Base-by-base conservation (phyloP, 257 asterid genomes). In the Fraxinus americana region DNA sequence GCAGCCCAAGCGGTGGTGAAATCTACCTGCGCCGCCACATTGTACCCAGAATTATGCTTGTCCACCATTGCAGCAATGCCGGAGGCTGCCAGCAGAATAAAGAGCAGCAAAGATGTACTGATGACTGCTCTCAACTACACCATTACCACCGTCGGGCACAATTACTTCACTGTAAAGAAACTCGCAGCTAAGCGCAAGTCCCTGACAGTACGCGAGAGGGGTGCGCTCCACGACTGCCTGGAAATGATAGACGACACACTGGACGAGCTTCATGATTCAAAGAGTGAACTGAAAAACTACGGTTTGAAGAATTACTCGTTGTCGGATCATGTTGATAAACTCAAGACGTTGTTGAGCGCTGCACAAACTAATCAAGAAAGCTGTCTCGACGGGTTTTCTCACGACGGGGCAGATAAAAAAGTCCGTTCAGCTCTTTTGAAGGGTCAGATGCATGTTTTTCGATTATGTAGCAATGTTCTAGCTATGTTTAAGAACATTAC, bases 351-450 rank as follows among this genome's bases (percentile, higher is more conserved):
- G 0, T 74, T 91, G 16, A 91, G 96, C 77, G 90, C 94, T 3
- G 92, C 92, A 23, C 90, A 89, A 78, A 89, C 96, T 7, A 91
- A 91, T 67, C 96, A 89, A 43, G 92, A 89, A 6, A 79, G 92
- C 1, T 91, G 94, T 78, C 86, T 91, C 21, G 96, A 91, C 48
- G 96, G 96, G 0, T 91, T 91, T 77, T 91, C 96, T 0, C 91
- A 91, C 70, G 90, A 82, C 12, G 57, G 17, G 0, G 94, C 93
- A 17, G 94, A 89, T 35, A 81, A 79, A 82, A 67, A 77, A 4
- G 81, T 91, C 11, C 90, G 91, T 0, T 7, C 52, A 7, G 74
- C 77, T 0, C 79, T 89, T 30, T 19, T 86, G 5, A 45, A 78
- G n/a, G 94, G 91, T 0, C 90, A 86, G 52, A 75, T 45, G 78